Base-by-base conservation (phyloP, 768 basidiomycete species). In the Flagelloscypha sp. region DNA sequence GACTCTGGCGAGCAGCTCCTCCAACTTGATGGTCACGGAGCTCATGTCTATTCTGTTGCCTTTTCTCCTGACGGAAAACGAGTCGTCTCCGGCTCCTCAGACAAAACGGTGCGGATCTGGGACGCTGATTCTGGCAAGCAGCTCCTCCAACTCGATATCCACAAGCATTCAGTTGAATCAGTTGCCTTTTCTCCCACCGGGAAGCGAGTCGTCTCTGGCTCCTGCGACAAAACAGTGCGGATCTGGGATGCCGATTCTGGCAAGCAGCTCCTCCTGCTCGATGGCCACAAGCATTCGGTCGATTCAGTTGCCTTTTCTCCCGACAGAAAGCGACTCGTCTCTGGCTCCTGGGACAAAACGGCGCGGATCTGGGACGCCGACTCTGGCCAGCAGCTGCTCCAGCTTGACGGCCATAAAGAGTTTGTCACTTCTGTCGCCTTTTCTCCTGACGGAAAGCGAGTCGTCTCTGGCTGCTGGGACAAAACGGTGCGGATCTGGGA, bases 131-230 rank as follows among this genome's bases (percentile, higher is more conserved):
- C 38, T n/a, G 40, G 45, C 9, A 28, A 20, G 18, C 80, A 81
- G 47, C 73, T 74, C 23, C 86, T 93, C 52, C 74, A 79, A 7
- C 88, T 93, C 48, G 28, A 32, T 12, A 34, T 33, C 1, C 33
- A 40, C 28, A 20, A 11, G 11, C 11, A 19, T 34, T 7, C 7
- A 6, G 27, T 37, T 7, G 15, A 7, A 3, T 43, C 47, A 15
- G 42, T 50, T 22, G 27, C 37, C 4, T 43, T 45, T 29, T 50
- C 49, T 13, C 46, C 52, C 4, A 46, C 48, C 44, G 47, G 51
- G 6, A 41, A 15, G 8, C 20, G 19, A 9, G 29, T 55, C 28
- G 44, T 36, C 3, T 47, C 49, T 16, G 46, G 47, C 7, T 50
- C 51, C 6, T 1, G n/a, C 0, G 49, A 52, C 32, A 35, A 23